Evolutionary conservation across 192 early-diverging fungal genomes (phyloP).

Genomic region (Podila epigama): DNA sequence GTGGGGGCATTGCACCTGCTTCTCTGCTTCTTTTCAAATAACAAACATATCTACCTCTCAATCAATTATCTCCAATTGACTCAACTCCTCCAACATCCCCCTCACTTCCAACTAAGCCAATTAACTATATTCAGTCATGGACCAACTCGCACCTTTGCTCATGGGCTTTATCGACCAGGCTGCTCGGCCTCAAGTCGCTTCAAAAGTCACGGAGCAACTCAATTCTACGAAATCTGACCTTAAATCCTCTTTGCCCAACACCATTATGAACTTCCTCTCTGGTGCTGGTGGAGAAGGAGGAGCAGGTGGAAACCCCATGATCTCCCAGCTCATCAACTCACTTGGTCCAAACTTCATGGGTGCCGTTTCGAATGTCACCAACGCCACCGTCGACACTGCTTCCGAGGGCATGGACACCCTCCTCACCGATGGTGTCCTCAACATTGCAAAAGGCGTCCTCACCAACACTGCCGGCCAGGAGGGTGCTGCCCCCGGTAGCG

Average conservation of each 20-base stretch:
- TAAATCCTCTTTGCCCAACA: conserved; percentile 26
- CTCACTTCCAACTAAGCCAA: background rate
- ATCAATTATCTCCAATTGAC: background rate
- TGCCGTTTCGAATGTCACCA: conserved; percentile 15
- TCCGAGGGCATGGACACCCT: conserved; percentile 41
- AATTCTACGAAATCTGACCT: conserved; percentile 24
- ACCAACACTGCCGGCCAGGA: background rate
- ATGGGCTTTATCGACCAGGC: conserved; percentile 27
- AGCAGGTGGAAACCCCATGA: conserved; percentile 14
- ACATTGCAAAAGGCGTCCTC: conserved; percentile 37
- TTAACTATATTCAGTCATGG: conserved; percentile 5
- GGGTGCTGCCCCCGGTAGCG: background rate
- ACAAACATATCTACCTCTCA: too few relatives aligned
- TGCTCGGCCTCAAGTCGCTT: conserved; percentile 26
- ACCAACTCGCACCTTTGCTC: conserved; percentile 17
- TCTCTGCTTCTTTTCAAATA: too few relatives aligned
- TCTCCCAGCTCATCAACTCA: conserved; percentile 13
- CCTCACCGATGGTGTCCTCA: conserved; percentile 33
- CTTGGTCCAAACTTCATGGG: conserved; percentile 28
- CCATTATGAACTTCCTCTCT: conserved; percentile 29
- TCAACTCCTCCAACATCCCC: background rate
- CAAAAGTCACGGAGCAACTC: conserved; percentile 30
- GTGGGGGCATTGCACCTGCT: too few relatives aligned
- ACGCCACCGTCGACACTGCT: conserved; percentile 24
- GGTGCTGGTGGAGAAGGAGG: conserved; percentile 6